phyloP scores from a whole-genome alignment of 192 early-diverging fungal genomes.

The Entomortierella parvispora region DNA sequence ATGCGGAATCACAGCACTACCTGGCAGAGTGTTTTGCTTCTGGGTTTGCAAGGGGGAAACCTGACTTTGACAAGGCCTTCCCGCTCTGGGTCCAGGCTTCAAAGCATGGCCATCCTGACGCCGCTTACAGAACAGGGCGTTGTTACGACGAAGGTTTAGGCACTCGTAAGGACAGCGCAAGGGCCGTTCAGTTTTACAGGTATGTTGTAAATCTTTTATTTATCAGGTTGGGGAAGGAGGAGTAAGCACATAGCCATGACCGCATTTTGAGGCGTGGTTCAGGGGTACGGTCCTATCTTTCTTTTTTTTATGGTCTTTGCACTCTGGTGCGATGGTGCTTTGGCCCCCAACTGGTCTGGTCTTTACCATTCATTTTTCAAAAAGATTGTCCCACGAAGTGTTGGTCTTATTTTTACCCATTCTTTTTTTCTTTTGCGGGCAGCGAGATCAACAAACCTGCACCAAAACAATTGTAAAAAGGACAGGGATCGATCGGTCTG shows the following conservation, averaged over 20 bases:
- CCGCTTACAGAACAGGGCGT: slow-evolving; percentile 69
- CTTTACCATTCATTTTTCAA: too few species aligned
- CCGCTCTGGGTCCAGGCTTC: slow-evolving; percentile 74
- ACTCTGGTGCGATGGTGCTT: too few species aligned
- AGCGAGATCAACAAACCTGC: too few species aligned
- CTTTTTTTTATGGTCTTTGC: too few species aligned
- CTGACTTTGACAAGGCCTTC: slow-evolving; percentile 78
- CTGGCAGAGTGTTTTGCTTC: slow-evolving; percentile 75
- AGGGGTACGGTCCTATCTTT: not conserved
- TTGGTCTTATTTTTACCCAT: not conserved
- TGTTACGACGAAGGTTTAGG: slow-evolving; percentile 77
- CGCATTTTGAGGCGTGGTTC: not conserved
- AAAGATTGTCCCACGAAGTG: not conserved
- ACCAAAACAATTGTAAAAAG: too few species aligned
- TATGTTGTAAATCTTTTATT: slow-evolving; percentile 9
- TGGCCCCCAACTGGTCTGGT: too few species aligned
- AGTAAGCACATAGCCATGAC: not conserved
- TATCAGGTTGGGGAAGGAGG: not conserved
- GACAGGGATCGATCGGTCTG: too few species aligned
- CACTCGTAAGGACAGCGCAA: slow-evolving; percentile 59
- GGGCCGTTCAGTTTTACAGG: slow-evolving; percentile 74
- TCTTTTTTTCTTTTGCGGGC: not conserved
- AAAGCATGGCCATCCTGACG: slow-evolving; percentile 74
- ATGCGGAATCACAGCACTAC: slow-evolving; percentile 73
- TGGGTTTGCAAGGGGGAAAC: slow-evolving; percentile 70